Evolutionary conservation across 2,329 filamentous ascomycete species (phyloP).

Genomic region (Orbilia quercus): DNA sequence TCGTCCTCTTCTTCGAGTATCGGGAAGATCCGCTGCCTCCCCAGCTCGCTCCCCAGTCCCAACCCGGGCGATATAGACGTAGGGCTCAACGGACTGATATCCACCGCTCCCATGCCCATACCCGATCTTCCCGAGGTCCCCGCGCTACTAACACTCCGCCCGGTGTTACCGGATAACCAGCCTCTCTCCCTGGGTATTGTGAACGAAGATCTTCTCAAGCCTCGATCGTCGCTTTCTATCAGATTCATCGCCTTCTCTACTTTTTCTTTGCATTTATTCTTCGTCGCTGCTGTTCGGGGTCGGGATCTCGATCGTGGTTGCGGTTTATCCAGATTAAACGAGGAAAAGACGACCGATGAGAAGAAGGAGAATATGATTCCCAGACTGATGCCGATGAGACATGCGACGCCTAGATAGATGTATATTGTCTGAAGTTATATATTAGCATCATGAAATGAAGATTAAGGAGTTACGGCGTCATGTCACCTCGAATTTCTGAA

Average conservation of each 20-base stretch:
- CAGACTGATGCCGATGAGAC: constrained; percentile 31
- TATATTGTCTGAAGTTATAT: constrained; percentile 31
- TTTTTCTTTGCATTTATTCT: not conserved
- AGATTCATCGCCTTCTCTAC: not conserved
- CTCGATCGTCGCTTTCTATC: not conserved
- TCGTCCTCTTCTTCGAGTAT: constrained; percentile 54
- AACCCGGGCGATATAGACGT: constrained; percentile 39
- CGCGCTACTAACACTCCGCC: not conserved
- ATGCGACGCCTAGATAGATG: constrained; percentile 48
- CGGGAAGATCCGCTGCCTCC: constrained; percentile 50
- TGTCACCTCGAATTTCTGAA: constrained; percentile 35
- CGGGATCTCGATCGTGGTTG: not conserved
- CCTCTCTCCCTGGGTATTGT: constrained; percentile 24
- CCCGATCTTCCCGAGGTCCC: constrained; percentile 18
- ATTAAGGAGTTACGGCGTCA: not conserved
- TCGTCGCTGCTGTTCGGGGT: not conserved
- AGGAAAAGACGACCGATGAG: constrained; percentile 32
- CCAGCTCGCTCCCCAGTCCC: constrained; percentile 5
- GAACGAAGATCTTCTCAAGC: constrained; percentile 7
- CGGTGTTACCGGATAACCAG: constrained; percentile 10
- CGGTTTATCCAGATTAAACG: constrained; percentile 20
- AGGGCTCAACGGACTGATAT: constrained; percentile 38
- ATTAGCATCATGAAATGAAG: not conserved
- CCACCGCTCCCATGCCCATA: constrained; percentile 41
- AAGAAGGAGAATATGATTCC: constrained; percentile 43